These are phyloP conservation scores for Stromatinia cepivora DNA, from an alignment of 2,329 filamentous ascomycete genomes.

Conservation along the genomic window DNA sequence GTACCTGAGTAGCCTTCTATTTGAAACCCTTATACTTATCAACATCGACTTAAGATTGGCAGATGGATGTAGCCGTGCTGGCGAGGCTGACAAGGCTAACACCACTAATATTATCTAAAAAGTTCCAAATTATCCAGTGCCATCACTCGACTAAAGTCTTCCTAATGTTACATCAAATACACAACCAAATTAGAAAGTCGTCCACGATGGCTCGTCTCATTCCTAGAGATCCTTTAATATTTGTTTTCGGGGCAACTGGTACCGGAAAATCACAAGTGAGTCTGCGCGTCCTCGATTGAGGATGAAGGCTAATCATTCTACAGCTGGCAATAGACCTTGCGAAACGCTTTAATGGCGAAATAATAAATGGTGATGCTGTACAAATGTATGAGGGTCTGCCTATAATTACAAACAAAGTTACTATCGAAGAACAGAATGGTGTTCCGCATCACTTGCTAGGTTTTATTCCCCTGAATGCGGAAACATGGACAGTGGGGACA, in stretches of 20 bases:
- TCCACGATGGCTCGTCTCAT: slow-evolving; percentile 36
- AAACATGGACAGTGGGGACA: slow-evolving; percentile 78
- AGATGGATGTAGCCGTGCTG: not conserved
- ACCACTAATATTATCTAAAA: not conserved
- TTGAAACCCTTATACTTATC: too few relatives aligned
- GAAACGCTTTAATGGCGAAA: slow-evolving; percentile 78
- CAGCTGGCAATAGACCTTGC: slow-evolving; percentile 78
- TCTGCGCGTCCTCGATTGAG: not conserved
- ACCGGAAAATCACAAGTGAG: slow-evolving; percentile 87
- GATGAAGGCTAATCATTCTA: slow-evolving; percentile 23
- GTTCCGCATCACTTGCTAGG: slow-evolving; percentile 88
- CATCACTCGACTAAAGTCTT: not conserved
- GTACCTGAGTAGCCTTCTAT: too few relatives aligned
- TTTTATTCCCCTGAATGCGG: slow-evolving; percentile 70
- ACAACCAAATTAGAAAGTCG: slow-evolving; percentile 24
- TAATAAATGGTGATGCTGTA: slow-evolving; percentile 98
- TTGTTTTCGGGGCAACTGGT: slow-evolving; percentile 85
- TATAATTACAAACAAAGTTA: slow-evolving; percentile 94
- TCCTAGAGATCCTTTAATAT: slow-evolving; percentile 65
- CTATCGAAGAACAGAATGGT: slow-evolving; percentile 69
- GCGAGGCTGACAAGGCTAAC: slow-evolving; percentile 7
- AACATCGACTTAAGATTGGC: not conserved
- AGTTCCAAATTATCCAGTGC: not conserved
- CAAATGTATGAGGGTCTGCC: slow-evolving; percentile 91
- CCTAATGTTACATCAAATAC: slow-evolving; percentile 30